These are phyloP conservation scores for Candida dajiaensis DNA, from an alignment of 805 yeast species.

Conservation along the genomic window DNA sequence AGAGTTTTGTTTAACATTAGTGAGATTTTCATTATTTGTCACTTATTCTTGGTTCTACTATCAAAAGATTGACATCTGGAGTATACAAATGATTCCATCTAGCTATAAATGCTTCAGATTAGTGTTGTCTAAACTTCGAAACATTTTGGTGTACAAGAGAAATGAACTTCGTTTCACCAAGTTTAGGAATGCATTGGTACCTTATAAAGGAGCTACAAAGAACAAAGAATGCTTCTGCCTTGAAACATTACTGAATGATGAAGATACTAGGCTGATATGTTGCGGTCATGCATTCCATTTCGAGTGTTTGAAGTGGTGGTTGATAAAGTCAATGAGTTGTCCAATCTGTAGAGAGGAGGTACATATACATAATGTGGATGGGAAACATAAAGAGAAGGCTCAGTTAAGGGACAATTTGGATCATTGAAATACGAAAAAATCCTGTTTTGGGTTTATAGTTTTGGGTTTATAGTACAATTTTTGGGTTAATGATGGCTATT, in stretches of 20 bases:
- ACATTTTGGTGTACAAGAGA: constrained; percentile 10
- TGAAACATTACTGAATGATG: constrained; percentile 1
- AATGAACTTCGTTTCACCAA: constrained; percentile 4
- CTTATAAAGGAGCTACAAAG: background rate
- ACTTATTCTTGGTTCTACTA: constrained; percentile 13
- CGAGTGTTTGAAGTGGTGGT: constrained; percentile 21
- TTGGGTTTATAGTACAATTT: no score
- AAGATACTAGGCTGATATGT: constrained; percentile 7
- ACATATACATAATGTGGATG: background rate
- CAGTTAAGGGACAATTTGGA: background rate
- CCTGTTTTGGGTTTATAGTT: background rate
- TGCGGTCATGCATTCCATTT: constrained; percentile 20
- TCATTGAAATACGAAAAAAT: no score
- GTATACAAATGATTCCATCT: constrained; percentile 13
- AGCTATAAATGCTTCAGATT: constrained; percentile 18
- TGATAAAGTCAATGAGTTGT: constrained; percentile 17
- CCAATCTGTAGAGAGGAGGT: constrained; percentile 18
- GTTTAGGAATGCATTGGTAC: background rate
- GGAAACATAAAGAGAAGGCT: background rate
- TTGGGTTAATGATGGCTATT: background rate
- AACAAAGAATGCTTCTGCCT: constrained; percentile 18
- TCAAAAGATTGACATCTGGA: constrained; percentile 8
- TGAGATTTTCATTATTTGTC: constrained; percentile 10
- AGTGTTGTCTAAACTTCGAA: constrained; percentile 14
- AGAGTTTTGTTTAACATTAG: constrained; percentile 9